Percentiles rank a stretch among this genome's conserved stretches.
These are phyloP conservation scores for Collybia nuda DNA, from an alignment of 768 basidiomycete species.

Conservation along the genomic window DNA sequence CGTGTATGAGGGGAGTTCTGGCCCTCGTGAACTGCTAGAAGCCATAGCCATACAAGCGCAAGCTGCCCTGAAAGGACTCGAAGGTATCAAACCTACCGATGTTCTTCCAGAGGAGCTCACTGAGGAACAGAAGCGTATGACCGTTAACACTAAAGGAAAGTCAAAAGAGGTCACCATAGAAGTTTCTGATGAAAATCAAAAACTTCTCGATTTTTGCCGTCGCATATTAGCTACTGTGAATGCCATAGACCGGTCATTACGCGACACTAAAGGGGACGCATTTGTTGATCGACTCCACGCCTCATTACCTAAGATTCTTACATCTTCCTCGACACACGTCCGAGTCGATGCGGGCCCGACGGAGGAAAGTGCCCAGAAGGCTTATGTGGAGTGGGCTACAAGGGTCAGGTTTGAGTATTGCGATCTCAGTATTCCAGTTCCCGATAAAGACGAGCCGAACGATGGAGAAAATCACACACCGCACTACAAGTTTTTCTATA, in stretches of 20 bases:
- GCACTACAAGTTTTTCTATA: constrained; percentile 81
- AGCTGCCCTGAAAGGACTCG: constrained; percentile 86
- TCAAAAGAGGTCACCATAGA: constrained; percentile 49
- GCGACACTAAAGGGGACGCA: constrained; percentile 85
- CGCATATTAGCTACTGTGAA: constrained; percentile 81
- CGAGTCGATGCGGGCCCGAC: constrained; percentile 54
- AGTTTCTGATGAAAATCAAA: constrained; percentile 72
- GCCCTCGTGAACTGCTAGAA: constrained; percentile 90
- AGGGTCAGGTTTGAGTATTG: constrained; percentile 88
- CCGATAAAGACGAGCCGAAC: constrained; percentile 18
- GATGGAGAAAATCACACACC: constrained; percentile 54
- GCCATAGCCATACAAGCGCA: constrained; percentile 90
- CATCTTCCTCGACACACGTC: constrained; percentile 40
- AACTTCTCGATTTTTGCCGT: constrained; percentile 78
- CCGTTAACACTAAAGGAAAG: constrained; percentile 64
- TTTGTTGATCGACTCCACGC: constrained; percentile 80
- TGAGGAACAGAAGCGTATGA: constrained; percentile 90
- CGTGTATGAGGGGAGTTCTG: constrained; percentile 87
- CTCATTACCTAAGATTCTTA: constrained; percentile 72
- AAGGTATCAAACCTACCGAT: constrained; percentile 56
- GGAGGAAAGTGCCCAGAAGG: constrained; percentile 65
- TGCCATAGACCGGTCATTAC: constrained; percentile 85
- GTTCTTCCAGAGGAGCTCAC: constrained; percentile 65
- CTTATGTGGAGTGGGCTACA: constrained; percentile 85
- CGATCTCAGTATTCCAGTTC: constrained; percentile 62